Evolutionary conservation across 1,284 basidiomycete species (phyloP).

Genomic region (Crepidotus sp.): DNA sequence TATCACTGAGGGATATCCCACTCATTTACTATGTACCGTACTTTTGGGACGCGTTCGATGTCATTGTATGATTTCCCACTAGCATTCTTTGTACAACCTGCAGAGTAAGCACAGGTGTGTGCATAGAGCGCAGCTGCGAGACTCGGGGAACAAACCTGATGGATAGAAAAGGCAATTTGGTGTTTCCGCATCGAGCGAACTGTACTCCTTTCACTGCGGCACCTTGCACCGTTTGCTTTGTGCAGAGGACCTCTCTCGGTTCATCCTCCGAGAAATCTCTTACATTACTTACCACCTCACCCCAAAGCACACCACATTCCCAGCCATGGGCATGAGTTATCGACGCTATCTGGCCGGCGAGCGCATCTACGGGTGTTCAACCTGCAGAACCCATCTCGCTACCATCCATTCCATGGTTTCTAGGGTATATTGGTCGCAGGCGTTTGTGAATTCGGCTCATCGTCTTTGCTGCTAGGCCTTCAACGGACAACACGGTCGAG

Average conservation of each 20-base stretch:
- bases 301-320: constrained; percentile 3
- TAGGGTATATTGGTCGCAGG: constrained; percentile 45
- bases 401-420: constrained; percentile 90
- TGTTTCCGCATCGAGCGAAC: constrained; percentile 8
- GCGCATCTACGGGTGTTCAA: constrained; percentile 85
- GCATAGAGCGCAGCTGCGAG: too few relatives aligned
- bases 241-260: background rate
- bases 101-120: too few relatives aligned
- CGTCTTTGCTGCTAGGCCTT: constrained; percentile 62
- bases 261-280: background rate
- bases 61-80: too few relatives aligned
- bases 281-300: constrained; percentile 7
- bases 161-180: background rate
- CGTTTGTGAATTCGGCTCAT: background rate
- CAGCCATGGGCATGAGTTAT: constrained; percentile 79
- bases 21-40: background rate
- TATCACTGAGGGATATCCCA: background rate
- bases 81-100: too few relatives aligned
- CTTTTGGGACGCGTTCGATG: too few relatives aligned
- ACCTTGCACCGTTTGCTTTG: background rate
- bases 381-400: constrained; percentile 89
- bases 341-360: constrained; percentile 82
- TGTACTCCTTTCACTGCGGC: constrained; percentile 3
- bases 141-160: background rate
- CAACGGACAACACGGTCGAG: constrained; percentile 91